Base-by-base conservation (phyloP, 2,329 filamentous ascomycete species). In the Parasarocladium wereldwijsianum region DNA sequence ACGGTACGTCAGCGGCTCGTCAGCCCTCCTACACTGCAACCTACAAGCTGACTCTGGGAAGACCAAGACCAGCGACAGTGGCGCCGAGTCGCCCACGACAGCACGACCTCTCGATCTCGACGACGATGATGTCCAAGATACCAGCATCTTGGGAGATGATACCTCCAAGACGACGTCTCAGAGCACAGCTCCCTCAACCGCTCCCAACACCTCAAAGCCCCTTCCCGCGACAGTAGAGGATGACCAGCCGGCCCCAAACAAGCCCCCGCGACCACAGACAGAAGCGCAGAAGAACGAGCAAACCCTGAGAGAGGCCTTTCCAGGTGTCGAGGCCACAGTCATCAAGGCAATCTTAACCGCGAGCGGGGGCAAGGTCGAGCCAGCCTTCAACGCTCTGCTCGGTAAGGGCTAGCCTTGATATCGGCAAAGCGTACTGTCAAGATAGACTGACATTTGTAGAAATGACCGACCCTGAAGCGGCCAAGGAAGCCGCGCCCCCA, bases 221-320 rank as follows among this genome's bases (percentile, higher is more conserved):
- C 20, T 31, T 22, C 12, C 22, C 6, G 25, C 29, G 18, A 19
- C 30, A 16, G 29, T 17, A 6, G 30, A 31, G 9, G 31, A 32
- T 6, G 30, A 29, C 5, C 53, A 61, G 27, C 45, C 44, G 13
- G 55, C 76, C 15, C 85, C 85, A 9, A 67, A 79, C 23, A 92
- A 94, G 59, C 86, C 86, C 18, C 85, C 85, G 19, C 74, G 86
- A 35, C 87, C 87, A 26, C 46, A 83, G 45, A 82, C 72, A 39
- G 78, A 90, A 38, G 69, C 77, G 36, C 77, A 93, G 53, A 80
- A 93, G 59, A 85, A 84, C 27, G 79, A 87, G 54, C 70, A 72
- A 43, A 94, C 85, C 4, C 64, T 98, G 33, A 87, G 83, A 51
- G 90, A 98, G 53, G 90, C 90, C 0, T 98, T 98, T 45, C 90